Evolutionary conservation across 441 rosid species (phyloP).

Genomic region (Dalechampia spathulata): DNA sequence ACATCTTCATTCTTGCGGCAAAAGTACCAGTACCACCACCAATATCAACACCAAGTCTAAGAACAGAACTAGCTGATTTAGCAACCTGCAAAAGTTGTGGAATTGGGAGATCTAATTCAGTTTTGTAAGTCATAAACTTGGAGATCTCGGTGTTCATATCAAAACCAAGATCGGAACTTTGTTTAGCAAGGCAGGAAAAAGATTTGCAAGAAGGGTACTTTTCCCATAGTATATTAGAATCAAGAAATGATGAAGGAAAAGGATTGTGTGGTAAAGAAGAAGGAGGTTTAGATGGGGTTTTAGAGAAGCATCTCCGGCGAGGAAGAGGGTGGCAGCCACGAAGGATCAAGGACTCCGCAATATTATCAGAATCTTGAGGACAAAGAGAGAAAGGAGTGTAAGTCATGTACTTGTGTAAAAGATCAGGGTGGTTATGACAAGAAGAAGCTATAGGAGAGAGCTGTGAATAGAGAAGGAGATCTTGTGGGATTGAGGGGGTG

Average conservation of each 20-base stretch:
- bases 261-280: constrained; percentile 39
- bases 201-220: constrained; percentile 57
- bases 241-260: constrained; percentile 54
- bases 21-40: constrained; percentile 92
- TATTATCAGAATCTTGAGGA: constrained; percentile 55
- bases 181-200: constrained; percentile 51
- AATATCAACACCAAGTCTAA: constrained; percentile 75
- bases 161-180: constrained; percentile 51
- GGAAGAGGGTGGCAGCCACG: constrained; percentile 95
- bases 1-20: constrained; percentile 73
- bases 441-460: constrained; percentile 82
- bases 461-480: constrained; percentile 75
- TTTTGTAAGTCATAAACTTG: constrained; percentile 40
- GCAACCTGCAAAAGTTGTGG: constrained; percentile 74
- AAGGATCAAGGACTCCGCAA: constrained; percentile 69
- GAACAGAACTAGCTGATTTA: constrained; percentile 40
- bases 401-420: constrained; percentile 81
- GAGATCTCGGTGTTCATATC: constrained; percentile 42
- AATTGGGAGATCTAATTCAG: constrained; percentile 87
- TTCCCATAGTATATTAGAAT: constrained; percentile 61
- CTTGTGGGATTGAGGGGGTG: constrained; percentile 39
- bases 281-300: constrained; percentile 52
- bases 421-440: constrained; percentile 83
- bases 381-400: constrained; percentile 81
- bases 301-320: constrained; percentile 95